phyloP scores from a whole-genome alignment of 441 rosid genomes.

The Adansonia madagascariensis region DNA sequence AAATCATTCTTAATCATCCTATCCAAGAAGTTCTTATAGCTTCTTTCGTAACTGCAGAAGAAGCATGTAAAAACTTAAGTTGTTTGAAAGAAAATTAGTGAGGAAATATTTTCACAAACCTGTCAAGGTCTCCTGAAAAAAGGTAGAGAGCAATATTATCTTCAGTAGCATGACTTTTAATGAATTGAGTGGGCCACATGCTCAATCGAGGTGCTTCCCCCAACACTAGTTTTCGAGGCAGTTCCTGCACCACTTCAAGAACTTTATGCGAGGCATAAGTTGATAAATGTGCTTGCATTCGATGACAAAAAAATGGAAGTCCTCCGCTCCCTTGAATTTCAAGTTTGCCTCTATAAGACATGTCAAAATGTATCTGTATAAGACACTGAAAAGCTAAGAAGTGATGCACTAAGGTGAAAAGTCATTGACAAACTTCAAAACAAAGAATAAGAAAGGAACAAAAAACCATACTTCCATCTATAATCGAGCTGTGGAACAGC shows the following conservation, averaged over 20 bases:
- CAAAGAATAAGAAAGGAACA: background rate
- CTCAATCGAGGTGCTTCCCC: constrained; percentile 36
- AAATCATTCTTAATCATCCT: constrained; percentile 36
- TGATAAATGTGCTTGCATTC: constrained; percentile 43
- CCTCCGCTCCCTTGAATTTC: constrained; percentile 34
- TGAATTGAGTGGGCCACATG: constrained; percentile 39
- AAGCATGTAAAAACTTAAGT: constrained; percentile 18
- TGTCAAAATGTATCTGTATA: background rate
- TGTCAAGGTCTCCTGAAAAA: constrained; percentile 38
- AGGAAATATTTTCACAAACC: constrained; percentile 27
- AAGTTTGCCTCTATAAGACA: constrained; percentile 39
- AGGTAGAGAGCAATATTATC: constrained; percentile 42
- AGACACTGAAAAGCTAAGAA: constrained; percentile 1
- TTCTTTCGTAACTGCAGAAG: constrained; percentile 36
- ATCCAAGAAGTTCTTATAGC: constrained; percentile 36
- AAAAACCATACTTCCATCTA: constrained; percentile 38
- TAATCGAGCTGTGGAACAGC: constrained; percentile 33
- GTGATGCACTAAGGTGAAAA: background rate
- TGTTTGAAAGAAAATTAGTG: background rate
- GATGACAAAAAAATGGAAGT: constrained; percentile 25
- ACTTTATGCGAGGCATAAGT: constrained; percentile 36
- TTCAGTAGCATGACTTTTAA: constrained; percentile 27
- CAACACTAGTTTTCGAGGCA: constrained; percentile 35
- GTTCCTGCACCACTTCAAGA: constrained; percentile 33
- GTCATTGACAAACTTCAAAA: background rate